Base-by-base conservation (phyloP, 2,329 filamentous ascomycete species). In the Sporothrix variecibatus region DNA sequence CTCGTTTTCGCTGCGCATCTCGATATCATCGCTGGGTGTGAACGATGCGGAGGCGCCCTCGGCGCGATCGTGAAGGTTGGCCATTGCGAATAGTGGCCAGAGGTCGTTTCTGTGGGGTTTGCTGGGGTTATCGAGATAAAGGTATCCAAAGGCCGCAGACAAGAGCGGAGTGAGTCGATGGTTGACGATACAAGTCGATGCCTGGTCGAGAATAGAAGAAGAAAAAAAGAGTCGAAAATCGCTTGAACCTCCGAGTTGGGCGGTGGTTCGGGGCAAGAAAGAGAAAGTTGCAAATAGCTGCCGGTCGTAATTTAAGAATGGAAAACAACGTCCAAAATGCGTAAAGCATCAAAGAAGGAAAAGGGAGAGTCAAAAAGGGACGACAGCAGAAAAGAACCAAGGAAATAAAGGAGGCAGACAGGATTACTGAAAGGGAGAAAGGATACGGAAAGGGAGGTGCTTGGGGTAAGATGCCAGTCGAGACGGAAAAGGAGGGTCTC, bases 31-130 rank as follows among this genome's bases (percentile, higher is more conserved):
- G 34, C 81, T 79, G 43, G 79, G 82, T 26, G 38, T 46, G 38
- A 28, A 67, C n/a, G 82, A 79, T 9, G 83, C 82, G 64, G 81
- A 81, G 51, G 79, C 78, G 68, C 79, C 76, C 23, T 80, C 79
- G 56, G 77, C 68, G 71, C 79, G 78, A 40, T 75, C 75, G 51
- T 74, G 73, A 53, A 79, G 77, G 71, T 75, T 74, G 40, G 78
- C 68, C 80, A 81, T 81, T 70, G 58, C 76, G 69, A 23, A 43
- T 8, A 28, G 46, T 5, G 23, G 15, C 34, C 38, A 28, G 7
- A 11, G 26, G 38, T 46, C 3, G 40, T 15, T 31, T 40, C 9
- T 38, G 17, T 26, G 12, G 23, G n/a, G 17, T 12, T 17, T 17
- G 6, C n/a, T 15, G 12, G 6, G 7, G 31, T 53, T 49, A 34